Conservation (phyloP, 116 monocot genomes). For the Posidonia oceanica region DNA sequence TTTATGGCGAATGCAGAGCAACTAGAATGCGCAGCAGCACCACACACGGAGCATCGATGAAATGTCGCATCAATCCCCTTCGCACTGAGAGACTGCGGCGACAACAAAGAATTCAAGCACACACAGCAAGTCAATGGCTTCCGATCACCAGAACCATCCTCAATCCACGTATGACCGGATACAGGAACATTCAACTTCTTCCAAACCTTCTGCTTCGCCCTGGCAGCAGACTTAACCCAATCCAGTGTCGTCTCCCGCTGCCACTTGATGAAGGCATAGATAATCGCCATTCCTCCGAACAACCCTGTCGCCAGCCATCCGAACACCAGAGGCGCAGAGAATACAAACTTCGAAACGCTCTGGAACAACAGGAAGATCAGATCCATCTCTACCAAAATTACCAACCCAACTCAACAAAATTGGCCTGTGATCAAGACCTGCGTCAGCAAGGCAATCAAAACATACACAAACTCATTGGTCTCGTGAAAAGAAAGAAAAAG, state of each 20-base stretch:
- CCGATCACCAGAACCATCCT: slow-evolving; percentile 27
- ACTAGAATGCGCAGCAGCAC: slow-evolving; percentile 56
- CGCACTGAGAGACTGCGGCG: slow-evolving; percentile 19
- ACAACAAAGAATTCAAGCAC: slow-evolving; percentile 52
- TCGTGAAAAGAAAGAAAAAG: too few relatives aligned
- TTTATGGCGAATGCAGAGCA: slow-evolving; percentile 52
- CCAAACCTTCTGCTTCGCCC: slow-evolving; percentile 58
- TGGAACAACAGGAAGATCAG: slow-evolving; percentile 16
- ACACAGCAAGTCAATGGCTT: slow-evolving; percentile 69
- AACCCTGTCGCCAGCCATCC: slow-evolving; percentile 56
- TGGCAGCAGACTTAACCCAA: slow-evolving; percentile 80
- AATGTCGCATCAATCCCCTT: slow-evolving; percentile 14
- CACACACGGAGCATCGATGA: slow-evolving; percentile 63
- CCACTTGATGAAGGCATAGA: slow-evolving; percentile 59
- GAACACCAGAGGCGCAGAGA: slow-evolving; percentile 24
- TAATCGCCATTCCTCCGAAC: slow-evolving; percentile 45
- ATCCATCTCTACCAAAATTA: slow-evolving; percentile 21
- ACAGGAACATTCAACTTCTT: slow-evolving; percentile 55
- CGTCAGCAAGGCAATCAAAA: too few relatives aligned
- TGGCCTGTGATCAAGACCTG: too few relatives aligned
- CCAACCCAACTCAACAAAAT: not conserved
- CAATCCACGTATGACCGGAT: slow-evolving; percentile 56
- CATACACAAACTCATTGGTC: too few relatives aligned
- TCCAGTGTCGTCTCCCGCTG: slow-evolving; percentile 56
- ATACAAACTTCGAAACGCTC: slow-evolving; percentile 16